These are phyloP conservation scores for Pisolithus tinctorius DNA, from an alignment of 768 basidiomycete species.

Conservation along the genomic window DNA sequence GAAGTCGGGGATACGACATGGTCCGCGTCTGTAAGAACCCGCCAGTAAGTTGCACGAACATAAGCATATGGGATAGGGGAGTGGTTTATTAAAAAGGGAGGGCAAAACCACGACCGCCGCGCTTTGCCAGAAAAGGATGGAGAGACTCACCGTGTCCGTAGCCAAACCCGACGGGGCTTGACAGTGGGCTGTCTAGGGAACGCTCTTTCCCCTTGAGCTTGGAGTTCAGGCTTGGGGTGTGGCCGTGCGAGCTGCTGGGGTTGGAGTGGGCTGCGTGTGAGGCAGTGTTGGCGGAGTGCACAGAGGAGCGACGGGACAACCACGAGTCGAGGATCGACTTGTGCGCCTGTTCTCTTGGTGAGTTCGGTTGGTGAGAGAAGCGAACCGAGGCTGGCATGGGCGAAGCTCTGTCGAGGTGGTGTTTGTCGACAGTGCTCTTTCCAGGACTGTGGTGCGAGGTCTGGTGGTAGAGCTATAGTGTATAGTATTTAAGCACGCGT, in stretches of 20 bases:
- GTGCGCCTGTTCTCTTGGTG: neutral
- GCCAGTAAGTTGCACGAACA: conserved; percentile 7
- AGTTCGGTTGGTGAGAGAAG: conserved; percentile 8
- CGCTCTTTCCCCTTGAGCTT: conserved; percentile 15
- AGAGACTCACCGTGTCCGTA: conserved; percentile 11
- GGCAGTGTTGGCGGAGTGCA: conserved; percentile 3
- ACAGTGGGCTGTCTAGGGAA: conserved; percentile 4
- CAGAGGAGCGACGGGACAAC: conserved; percentile 16
- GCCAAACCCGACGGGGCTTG: conserved; percentile 5
- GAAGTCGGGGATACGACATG: conserved; percentile 6
- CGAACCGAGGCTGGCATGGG: conserved; percentile 14
- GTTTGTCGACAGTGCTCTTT: neutral
- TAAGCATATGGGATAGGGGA: neutral
- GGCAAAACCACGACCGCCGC: too few species aligned
- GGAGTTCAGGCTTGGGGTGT: neutral
- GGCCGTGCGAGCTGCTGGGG: neutral
- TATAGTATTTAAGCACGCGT: neutral
- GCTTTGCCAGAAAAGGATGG: neutral
- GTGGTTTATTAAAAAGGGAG: neutral
- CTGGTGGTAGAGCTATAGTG: conserved; percentile 10
- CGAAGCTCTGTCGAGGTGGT: neutral
- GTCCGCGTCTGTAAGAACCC: conserved; percentile 11
- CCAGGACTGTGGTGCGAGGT: conserved; percentile 2
- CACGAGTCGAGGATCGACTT: conserved; percentile 12
- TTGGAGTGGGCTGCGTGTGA: neutral